A percentile compares a stretch with the other conserved stretches of the same genome.
These are phyloP conservation scores for Acanthamoeba healyi DNA, from an alignment of 208 protist genomes.

Conservation along the genomic window DNA sequence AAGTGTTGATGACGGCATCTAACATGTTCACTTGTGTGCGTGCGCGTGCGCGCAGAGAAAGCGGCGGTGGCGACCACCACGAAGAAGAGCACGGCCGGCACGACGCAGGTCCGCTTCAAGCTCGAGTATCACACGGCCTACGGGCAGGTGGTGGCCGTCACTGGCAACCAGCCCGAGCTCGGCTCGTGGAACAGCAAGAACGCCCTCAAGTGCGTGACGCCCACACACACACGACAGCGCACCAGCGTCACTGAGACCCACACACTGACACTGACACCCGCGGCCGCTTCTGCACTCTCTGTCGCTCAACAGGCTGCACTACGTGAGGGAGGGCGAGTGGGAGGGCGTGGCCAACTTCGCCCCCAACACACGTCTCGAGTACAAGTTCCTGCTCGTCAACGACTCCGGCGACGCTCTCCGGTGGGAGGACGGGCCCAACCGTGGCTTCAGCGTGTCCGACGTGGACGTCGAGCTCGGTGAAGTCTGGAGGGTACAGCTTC, in stretches of 20 bases:
- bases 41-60: not conserved
- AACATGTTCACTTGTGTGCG: not conserved
- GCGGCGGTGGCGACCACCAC: not conserved
- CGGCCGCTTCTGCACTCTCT: no score
- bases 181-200: conserved; percentile 1
- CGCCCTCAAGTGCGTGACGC: conserved; percentile 9
- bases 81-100: not conserved
- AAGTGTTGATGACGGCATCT: not conserved
- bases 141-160: conserved; percentile 5
- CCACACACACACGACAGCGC: not conserved
- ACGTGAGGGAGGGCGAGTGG: conserved; percentile 40
- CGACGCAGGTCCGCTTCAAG: conserved; percentile 55
- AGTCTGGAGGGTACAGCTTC: not conserved
- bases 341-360: conserved; percentile 21
- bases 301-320: not conserved
- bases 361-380: not conserved
- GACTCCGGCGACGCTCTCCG: not conserved
- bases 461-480: conserved; percentile 59
- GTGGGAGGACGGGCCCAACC: conserved; percentile 46
- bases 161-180: conserved; percentile 49
- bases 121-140: conserved; percentile 42
- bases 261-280: no score
- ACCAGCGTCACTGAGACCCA: not conserved
- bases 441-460: conserved; percentile 27
- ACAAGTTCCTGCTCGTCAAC: conserved; percentile 44